Percentiles rank a stretch among this genome's conserved stretches.
Evolutionary conservation across 2,329 filamentous ascomycete species (phyloP).

Genomic region (Ophiostoma pallidulum): DNA sequence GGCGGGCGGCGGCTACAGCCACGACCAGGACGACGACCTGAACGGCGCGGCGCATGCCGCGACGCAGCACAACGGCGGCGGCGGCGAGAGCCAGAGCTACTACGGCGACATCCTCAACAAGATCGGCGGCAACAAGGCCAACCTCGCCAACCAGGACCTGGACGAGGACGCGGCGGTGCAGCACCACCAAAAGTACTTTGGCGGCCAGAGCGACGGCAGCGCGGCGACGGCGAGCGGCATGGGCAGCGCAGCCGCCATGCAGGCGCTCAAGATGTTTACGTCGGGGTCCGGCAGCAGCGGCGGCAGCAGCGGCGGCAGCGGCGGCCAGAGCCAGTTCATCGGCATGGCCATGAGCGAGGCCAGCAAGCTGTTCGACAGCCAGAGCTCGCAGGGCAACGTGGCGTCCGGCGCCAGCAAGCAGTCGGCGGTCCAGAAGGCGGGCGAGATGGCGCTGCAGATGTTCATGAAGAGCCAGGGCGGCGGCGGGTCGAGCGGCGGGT

Average conservation of each 20-base stretch:
- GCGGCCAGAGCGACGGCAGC: slow-evolving; percentile 35
- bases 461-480: slow-evolving; percentile 69
- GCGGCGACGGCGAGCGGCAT: slow-evolving; percentile 42
- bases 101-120: slow-evolving; percentile 40
- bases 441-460: slow-evolving; percentile 82
- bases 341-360: slow-evolving; percentile 83
- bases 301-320: slow-evolving; percentile 36
- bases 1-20: slow-evolving; percentile 27
- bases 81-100: slow-evolving; percentile 35
- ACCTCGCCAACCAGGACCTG: slow-evolving; percentile 35
- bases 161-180: slow-evolving; percentile 51
- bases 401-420: slow-evolving; percentile 62
- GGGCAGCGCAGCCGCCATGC: slow-evolving; percentile 69
- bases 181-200: slow-evolving; percentile 69
- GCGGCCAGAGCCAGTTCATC: slow-evolving; percentile 68
- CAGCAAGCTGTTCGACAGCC: slow-evolving; percentile 60
- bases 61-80: slow-evolving; percentile 30
- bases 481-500: slow-evolving; percentile 37
- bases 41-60: slow-evolving; percentile 39
- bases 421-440: slow-evolving; percentile 66
- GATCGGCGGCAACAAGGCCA: slow-evolving; percentile 40
- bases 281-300: slow-evolving; percentile 29
- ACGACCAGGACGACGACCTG: slow-evolving; percentile 38
- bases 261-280: slow-evolving; percentile 72
- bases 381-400: slow-evolving; percentile 44